Evolutionary conservation across 139 green algal species (phyloP).

Genomic region (Tetraselmis chui): DNA sequence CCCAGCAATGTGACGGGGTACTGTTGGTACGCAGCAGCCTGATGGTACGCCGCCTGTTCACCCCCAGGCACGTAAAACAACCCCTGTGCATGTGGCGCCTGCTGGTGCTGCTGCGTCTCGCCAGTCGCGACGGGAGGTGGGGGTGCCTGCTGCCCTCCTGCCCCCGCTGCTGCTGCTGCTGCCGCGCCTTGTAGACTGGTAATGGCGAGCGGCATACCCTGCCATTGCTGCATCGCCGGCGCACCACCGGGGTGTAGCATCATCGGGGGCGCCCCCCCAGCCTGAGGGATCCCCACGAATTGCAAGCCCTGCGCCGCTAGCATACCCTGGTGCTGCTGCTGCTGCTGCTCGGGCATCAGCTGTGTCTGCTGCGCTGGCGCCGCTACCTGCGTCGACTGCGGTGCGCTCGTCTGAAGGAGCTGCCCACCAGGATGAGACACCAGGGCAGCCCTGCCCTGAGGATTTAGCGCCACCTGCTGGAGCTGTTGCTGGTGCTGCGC

Average conservation of each 20-base stretch:
- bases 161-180: too few species aligned
- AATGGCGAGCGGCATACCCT: neutral
- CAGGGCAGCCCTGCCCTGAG: too few species aligned
- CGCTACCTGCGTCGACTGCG: neutral
- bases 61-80: neutral
- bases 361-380: too few species aligned
- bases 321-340: neutral
- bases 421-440: neutral
- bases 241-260: too few species aligned
- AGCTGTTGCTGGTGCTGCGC: neutral
- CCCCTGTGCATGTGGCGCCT: neutral
- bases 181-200: neutral
- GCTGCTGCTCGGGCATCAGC: neutral
- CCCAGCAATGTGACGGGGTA: neutral
- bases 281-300: neutral
- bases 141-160: neutral
- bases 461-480: neutral
- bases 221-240: neutral
- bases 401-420: too few species aligned
- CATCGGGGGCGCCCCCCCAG: neutral
- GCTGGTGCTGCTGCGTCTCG: neutral
- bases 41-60: neutral
- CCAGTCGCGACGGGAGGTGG: too few species aligned
- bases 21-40: neutral
- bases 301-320: neutral